Base-by-base conservation (phyloP, 495 filamentous ascomycete genomes). In the Paragyromitra xinjiangensis region DNA sequence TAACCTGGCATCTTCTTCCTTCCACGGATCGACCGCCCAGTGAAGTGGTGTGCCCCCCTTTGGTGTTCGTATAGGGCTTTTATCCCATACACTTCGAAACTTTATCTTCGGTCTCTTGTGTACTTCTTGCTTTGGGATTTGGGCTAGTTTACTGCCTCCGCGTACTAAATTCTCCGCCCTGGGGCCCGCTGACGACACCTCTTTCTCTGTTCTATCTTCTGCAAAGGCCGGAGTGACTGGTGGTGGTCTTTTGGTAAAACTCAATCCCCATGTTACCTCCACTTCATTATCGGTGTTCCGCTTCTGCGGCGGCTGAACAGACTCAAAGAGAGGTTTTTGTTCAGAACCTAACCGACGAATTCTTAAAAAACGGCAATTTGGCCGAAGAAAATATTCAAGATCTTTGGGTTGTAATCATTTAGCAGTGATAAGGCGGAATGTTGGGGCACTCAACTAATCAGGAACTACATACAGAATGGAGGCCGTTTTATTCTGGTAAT, bases 11-110 rank as follows among this genome's bases (percentile, higher is more conserved):
- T 77, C 74, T 29, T 65, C 42, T 42, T 73, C 68, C 6, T 73
- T 73, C 69, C 68, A 77, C 7, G 74, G 74, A 40, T 77, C 69
- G 1, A 77, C 74, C 16, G 74, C 74, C 74, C 74, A 73, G 11
- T 73, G 74, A 45, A 77, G 74, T 7, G 53, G 16, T 14, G 19
- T 73, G 29, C 69, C 74, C 40, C 44, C 48, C 26, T 42, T 65
- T 22, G 48, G 29, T 22, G 6, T 6, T 8, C 61, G 22, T 1
- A 58, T 3, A 29, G 68, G 68, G 14, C 42, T 72, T 6, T n/a
- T 48, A 16, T 71, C 68, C 11, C n/a, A 55, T 12, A 16, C 6
- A 14, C 7, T 64, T 29, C 55, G 59, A n/a, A 63, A 9, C 0
- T n/a, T 24, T 16, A 5, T 1, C 6, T 40, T 69, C 24, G 6